Evolutionary conservation across 768 basidiomycete genomes (phyloP).

Genomic region (Boletus sensibilis): DNA sequence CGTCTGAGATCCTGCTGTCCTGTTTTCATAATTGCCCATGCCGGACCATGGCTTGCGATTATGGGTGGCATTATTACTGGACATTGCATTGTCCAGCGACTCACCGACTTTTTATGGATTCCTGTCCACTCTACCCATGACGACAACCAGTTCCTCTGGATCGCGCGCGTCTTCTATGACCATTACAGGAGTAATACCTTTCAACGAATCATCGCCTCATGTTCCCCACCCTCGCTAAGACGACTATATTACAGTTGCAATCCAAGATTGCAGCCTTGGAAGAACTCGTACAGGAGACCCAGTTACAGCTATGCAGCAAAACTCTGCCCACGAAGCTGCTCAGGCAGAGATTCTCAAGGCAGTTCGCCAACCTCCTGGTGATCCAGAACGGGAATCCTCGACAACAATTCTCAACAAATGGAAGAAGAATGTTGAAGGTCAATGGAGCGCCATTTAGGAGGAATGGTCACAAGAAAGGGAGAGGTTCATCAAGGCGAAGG

Average conservation of each 20-base stretch:
- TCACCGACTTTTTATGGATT: constrained; percentile 35
- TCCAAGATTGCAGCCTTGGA: constrained; percentile 68
- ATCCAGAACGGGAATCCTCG: constrained; percentile 47
- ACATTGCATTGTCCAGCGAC: constrained; percentile 31
- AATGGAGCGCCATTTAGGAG: constrained; percentile 74
- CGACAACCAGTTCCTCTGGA: constrained; percentile 9
- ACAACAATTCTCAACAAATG: constrained; percentile 62
- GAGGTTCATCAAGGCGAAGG: constrained; percentile 65
- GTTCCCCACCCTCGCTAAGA: no score
- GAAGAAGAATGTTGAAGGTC: constrained; percentile 76
- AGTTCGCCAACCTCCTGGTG: constrained; percentile 34
- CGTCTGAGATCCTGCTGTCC: constrained; percentile 28
- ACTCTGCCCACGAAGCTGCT: constrained; percentile 35
- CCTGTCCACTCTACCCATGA: constrained; percentile 17
- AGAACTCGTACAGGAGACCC: constrained; percentile 53
- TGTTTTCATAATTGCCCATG: constrained; percentile 22
- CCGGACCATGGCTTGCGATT: constrained; percentile 30
- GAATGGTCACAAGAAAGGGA: constrained; percentile 84
- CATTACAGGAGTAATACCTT: no score
- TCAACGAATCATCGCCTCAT: no score
- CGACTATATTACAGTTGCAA: constrained; percentile 66
- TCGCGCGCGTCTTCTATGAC: constrained; percentile 24
- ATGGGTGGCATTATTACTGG: constrained; percentile 33
- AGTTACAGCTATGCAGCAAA: constrained; percentile 39
- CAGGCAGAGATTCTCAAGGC: constrained; percentile 34